phyloP scores from a whole-genome alignment of 2,329 filamentous ascomycete species.

The Pseudogymnoascus sp. region DNA sequence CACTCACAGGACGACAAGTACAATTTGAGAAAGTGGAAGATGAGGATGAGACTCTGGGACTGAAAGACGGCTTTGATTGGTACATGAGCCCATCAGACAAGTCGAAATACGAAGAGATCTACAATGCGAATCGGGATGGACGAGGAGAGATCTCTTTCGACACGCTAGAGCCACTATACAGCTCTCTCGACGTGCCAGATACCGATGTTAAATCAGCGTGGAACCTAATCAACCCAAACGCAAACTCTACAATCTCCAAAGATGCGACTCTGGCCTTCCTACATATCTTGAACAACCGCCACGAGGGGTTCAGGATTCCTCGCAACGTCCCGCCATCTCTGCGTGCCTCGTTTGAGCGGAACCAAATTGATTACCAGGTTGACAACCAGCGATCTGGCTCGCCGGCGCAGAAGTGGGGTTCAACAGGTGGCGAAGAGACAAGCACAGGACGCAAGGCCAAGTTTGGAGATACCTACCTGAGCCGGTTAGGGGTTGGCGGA shows the following conservation, averaged over 20 bases:
- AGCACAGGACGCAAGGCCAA: slow-evolving; percentile 86
- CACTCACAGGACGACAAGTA: slow-evolving; percentile 68
- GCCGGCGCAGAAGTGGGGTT: slow-evolving; percentile 68
- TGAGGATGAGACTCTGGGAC: slow-evolving; percentile 70
- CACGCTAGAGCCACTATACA: slow-evolving; percentile 75
- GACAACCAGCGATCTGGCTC: slow-evolving; percentile 60
- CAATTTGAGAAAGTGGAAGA: slow-evolving; percentile 81
- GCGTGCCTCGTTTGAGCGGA: slow-evolving; percentile 84
- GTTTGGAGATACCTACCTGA: slow-evolving; percentile 95
- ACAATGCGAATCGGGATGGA: slow-evolving; percentile 81
- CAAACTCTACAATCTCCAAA: slow-evolving; percentile 76
- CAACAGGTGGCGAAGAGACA: slow-evolving; percentile 70
- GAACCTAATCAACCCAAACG: slow-evolving; percentile 95
- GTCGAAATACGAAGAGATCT: slow-evolving; percentile 94
- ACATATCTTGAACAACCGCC: slow-evolving; percentile 91
- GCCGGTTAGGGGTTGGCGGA: slow-evolving; percentile 68
- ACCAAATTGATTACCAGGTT: slow-evolving; percentile 92
- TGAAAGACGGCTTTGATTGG: slow-evolving; percentile 98
- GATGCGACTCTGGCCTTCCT: slow-evolving; percentile 91
- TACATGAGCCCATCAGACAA: slow-evolving; percentile 95
- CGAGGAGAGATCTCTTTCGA: slow-evolving; percentile 77
- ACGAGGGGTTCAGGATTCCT: slow-evolving; percentile 91
- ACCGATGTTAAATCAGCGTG: slow-evolving; percentile 84
- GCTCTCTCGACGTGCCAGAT: slow-evolving; percentile 64
- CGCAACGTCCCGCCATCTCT: slow-evolving; percentile 87